These are phyloP conservation scores for Rosa rugosa DNA, from an alignment of 306 rosid genomes.

Conservation along the genomic window DNA sequence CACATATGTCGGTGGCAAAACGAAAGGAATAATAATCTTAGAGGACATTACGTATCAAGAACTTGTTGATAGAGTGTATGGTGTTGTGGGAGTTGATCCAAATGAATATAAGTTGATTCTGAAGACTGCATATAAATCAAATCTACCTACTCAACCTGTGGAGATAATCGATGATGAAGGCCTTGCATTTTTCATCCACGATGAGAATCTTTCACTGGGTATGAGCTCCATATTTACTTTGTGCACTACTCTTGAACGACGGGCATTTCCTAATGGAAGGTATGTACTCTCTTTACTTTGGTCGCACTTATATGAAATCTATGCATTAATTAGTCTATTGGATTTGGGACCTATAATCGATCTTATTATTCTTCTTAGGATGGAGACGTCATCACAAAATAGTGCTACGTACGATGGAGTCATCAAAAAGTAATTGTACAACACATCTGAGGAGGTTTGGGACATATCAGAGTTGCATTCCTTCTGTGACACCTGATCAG, in stretches of 20 bases:
- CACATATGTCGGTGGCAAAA: not conserved
- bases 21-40: not conserved
- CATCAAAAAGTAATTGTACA: not conserved
- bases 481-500: not conserved
- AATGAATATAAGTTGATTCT: not conserved
- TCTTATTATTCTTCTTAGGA: not conserved
- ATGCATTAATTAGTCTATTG: not conserved
- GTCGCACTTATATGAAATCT: not conserved
- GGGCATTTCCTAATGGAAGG: not conserved
- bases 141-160: not conserved
- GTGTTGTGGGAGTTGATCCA: not conserved
- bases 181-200: not conserved
- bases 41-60: not conserved
- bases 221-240: not conserved
- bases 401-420: not conserved
- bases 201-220: not conserved
- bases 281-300: too few relatives aligned
- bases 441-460: not conserved
- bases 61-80: not conserved
- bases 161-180: not conserved
- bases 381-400: not conserved
- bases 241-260: not conserved
- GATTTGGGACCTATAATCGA: not conserved
- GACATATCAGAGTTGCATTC: not conserved
- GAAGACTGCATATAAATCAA: not conserved